Conservation (phyloP, 106 monocot genomes). For the Allium fistulosum region DNA sequence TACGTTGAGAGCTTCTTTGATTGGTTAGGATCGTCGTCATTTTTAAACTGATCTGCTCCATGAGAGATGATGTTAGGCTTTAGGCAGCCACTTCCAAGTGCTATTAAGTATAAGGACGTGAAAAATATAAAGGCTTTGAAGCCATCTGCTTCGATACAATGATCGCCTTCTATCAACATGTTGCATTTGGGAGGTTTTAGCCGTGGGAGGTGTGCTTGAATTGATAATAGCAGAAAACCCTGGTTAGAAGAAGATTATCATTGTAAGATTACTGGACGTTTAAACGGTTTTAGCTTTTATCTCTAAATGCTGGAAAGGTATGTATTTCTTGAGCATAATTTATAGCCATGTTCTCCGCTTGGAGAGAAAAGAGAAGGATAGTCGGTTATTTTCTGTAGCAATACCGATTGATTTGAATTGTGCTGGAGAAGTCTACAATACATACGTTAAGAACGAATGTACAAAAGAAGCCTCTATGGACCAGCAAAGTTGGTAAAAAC, state of each 20-base stretch:
- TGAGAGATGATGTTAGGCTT: slow-evolving; percentile 70
- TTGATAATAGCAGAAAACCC: slow-evolving; percentile 52
- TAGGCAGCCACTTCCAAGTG: slow-evolving; percentile 55
- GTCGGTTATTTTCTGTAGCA: too few species aligned
- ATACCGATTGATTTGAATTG: too few species aligned
- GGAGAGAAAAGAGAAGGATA: too few species aligned
- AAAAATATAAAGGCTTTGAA: slow-evolving; percentile 44
- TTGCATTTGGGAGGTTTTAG: slow-evolving; percentile 46
- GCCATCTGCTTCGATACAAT: slow-evolving; percentile 40
- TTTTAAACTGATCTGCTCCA: slow-evolving; percentile 51
- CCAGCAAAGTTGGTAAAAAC: too few species aligned
- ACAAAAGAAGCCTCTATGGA: too few species aligned
- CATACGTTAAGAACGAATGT: too few species aligned
- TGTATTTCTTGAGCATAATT: too few species aligned
- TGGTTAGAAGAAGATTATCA: neutral
- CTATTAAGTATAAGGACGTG: slow-evolving; percentile 48
- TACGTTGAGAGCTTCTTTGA: slow-evolving; percentile 65
- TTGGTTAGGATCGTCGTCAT: slow-evolving; percentile 37
- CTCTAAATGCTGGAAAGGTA: too few species aligned
- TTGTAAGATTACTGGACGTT: too few species aligned
- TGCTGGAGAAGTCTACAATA: too few species aligned
- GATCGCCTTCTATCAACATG: slow-evolving; percentile 31
- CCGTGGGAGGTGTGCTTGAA: slow-evolving; percentile 54
- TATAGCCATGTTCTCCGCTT: too few species aligned
- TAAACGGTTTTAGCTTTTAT: too few species aligned